These are phyloP conservation scores for Coemansia sp. DNA, from an alignment of 192 early-diverging fungal genomes.

Conservation along the genomic window DNA sequence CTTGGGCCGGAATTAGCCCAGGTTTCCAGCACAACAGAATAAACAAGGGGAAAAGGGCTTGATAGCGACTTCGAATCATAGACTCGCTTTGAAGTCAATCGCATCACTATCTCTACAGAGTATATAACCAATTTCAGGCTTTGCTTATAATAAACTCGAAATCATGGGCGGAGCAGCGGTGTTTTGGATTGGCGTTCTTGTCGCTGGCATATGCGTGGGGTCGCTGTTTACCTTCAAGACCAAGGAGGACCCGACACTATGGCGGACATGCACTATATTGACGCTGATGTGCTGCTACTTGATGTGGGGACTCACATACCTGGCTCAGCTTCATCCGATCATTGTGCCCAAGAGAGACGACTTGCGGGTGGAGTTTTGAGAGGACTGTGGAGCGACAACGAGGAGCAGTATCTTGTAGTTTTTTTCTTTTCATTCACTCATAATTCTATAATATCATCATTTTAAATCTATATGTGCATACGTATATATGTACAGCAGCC, in stretches of 20 bases:
- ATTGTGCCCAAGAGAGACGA: constrained; percentile 71
- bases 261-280: constrained; percentile 52
- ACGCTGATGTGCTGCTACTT: constrained; percentile 45
- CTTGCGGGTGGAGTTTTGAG: constrained; percentile 54
- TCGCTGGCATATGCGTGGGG: constrained; percentile 32
- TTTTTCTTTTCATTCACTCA: neutral
- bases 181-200: constrained; percentile 43
- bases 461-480: no score
- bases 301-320: constrained; percentile 88
- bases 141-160: no score
- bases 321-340: constrained; percentile 83
- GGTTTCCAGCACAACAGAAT: no score
- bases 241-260: constrained; percentile 50
- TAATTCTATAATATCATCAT: neutral
- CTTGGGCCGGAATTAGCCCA: no score
- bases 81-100: no score
- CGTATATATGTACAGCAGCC: no score
- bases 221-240: constrained; percentile 39
- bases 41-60: no score
- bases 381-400: neutral
- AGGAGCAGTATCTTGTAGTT: neutral
- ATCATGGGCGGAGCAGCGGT: constrained; percentile 51
- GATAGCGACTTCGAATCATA: no score
- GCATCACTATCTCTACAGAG: no score
- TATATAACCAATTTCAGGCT: no score